These are phyloP conservation scores for Phragmites australis DNA, from an alignment of 176 grass and related monocot species.

Conservation along the genomic window DNA sequence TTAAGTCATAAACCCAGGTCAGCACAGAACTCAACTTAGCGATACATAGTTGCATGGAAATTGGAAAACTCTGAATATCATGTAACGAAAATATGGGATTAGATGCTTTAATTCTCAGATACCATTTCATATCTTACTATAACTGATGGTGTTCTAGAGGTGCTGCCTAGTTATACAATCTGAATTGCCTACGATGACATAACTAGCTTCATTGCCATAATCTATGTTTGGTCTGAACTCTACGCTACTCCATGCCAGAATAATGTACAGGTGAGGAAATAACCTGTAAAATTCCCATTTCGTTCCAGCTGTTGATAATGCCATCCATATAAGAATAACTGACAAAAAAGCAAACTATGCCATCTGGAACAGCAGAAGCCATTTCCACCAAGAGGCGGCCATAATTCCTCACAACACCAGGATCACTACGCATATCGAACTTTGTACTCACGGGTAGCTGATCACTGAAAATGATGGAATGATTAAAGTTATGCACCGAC, in stretches of 20 bases:
- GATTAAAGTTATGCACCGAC: constrained; percentile 17
- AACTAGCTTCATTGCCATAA: not conserved
- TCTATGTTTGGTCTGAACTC: constrained; percentile 5
- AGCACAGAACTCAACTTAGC: not conserved
- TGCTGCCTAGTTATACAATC: not conserved
- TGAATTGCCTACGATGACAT: not conserved
- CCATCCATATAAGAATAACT: constrained; percentile 99
- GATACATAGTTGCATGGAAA: not conserved
- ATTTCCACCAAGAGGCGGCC: constrained; percentile 89
- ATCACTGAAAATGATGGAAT: constrained; percentile 65
- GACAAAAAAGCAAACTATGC: constrained; percentile 96
- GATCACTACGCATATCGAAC: constrained; percentile 96
- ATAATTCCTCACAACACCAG: constrained; percentile 96
- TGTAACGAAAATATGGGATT: constrained; percentile 9
- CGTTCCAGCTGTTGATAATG: constrained; percentile 95
- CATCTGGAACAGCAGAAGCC: constrained; percentile 89
- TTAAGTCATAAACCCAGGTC: constrained; percentile 13
- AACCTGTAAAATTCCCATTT: constrained; percentile 98
- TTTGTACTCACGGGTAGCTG: constrained; percentile 94
- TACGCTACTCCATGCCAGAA: constrained; percentile 23
- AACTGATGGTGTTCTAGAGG: not conserved
- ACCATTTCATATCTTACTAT: constrained; percentile 18
- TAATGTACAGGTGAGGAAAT: constrained; percentile 30
- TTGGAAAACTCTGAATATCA: not conserved
- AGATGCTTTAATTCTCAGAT: not conserved